Base-by-base conservation (phyloP, 768 basidiomycete genomes). In the Rhodotorula taiwanensis region DNA sequence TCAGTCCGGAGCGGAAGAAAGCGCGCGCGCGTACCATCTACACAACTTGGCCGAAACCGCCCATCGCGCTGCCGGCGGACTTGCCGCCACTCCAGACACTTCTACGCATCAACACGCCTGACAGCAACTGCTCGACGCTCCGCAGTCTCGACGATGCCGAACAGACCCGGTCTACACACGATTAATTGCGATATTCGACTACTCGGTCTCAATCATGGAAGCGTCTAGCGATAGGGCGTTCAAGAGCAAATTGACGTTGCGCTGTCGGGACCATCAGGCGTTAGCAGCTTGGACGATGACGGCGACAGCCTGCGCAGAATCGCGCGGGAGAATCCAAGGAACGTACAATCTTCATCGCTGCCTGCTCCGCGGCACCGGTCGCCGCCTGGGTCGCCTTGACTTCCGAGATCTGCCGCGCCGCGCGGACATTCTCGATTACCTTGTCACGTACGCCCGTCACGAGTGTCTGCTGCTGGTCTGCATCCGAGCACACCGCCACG, bases 401-500 rank as follows among this genome's bases (percentile, higher is more conserved):
- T 28, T 49, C 50, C 16, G 51, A 43, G 28, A 27, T 54, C 28
- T 25, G 31, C 25, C 55, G 44, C 41, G 54, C 50, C 2, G 62
- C 58, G 11, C 55, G 51, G 36, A 97, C 88, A 70, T 88, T 91
- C 73, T 93, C 90, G 50, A 98, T 80, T 44, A 98, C 87, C 78
- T 95, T 93, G 74, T 97, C 94, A 61, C 92, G 84, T 49, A 97
- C 79, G 33, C 85, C 80, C 25, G 84, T 82, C 39, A 99, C 93
- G 51, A 99, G 81, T 49, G 83, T 78, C 67, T 89, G 87, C 74
- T 98, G 94, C 75, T 99, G 90, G 69, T 90, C 86, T 47, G 83
- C 80, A 52, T 83, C 83, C 18, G 90, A 75, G 63, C 78, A 88
- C 44, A 93, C 80, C 4, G 92, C 93, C 53, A 98, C 77, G 3